phyloP scores from a whole-genome alignment of 139 green algal species.

The Diplosphaera chodatii region DNA sequence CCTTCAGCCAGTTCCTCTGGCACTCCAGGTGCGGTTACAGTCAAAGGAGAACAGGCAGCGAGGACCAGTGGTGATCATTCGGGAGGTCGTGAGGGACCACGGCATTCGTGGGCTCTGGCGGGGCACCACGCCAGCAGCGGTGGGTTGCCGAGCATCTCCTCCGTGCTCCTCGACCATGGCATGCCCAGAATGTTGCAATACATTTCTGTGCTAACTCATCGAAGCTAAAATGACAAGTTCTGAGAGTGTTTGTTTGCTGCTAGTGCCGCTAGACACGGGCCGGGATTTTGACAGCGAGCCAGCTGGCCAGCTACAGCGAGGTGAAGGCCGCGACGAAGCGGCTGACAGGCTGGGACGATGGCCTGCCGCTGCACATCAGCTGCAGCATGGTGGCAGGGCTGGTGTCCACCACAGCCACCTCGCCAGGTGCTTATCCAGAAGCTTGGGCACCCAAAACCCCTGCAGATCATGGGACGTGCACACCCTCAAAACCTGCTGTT shows the following conservation, averaged over 20 bases:
- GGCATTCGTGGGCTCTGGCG: conserved; percentile 72
- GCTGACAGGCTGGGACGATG: conserved; percentile 44
- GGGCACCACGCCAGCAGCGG: conserved; percentile 64
- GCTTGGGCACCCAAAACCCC: no score
- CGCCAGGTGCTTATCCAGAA: no score
- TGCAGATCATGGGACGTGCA: no score
- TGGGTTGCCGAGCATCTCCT: conserved; percentile 6
- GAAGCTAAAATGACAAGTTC: no score
- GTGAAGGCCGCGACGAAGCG: conserved; percentile 47
- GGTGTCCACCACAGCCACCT: conserved; percentile 81
- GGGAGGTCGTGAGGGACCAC: conserved; percentile 39
- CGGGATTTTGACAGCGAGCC: conserved; percentile 68
- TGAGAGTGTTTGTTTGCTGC: background rate
- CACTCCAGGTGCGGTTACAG: conserved; percentile 19
- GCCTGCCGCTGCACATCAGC: conserved; percentile 46
- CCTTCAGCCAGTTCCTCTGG: no score
- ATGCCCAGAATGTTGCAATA: no score
- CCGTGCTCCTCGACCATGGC: no score
- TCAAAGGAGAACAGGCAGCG: conserved; percentile 13
- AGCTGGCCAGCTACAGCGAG: conserved; percentile 83
- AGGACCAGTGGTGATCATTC: conserved; percentile 33
- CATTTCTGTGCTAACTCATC: no score
- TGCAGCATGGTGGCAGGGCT: conserved; percentile 70
- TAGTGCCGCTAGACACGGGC: conserved; percentile 36
- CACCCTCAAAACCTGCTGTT: no score